Percentiles rank a stretch among this genome's conserved stretches.
Conservation (phyloP, 495 filamentous ascomycete species). For the Lophiostoma macrostomum region DNA sequence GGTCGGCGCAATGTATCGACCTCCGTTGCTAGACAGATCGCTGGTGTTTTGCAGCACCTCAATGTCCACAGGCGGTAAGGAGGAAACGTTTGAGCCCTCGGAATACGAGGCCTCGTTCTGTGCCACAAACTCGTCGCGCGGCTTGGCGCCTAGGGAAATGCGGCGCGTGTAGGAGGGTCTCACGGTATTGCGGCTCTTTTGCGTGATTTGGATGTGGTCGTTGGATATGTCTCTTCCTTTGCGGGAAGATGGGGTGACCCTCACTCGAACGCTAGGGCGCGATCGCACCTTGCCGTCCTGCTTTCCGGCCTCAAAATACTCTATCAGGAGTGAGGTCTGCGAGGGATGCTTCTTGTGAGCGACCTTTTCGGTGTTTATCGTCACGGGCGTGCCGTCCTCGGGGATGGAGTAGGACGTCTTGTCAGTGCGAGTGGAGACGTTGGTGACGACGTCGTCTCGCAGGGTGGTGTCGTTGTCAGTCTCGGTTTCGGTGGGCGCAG, state of each 20-base stretch:
- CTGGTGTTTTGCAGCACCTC: constrained; percentile 67
- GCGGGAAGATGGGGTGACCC: constrained; percentile 76
- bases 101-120: constrained; percentile 62
- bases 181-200: constrained; percentile 59
- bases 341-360: constrained; percentile 51
- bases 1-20: constrained; percentile 55
- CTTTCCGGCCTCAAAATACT: constrained; percentile 94
- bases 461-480: constrained; percentile 36
- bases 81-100: constrained; percentile 70
- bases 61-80: constrained; percentile 73
- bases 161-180: constrained; percentile 64
- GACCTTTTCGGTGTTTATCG: constrained; percentile 66
- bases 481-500: constrained; percentile 39
- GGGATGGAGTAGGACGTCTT: constrained; percentile 85
- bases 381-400: constrained; percentile 92
- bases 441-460: constrained; percentile 66
- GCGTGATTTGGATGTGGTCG: constrained; percentile 80
- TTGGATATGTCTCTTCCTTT: constrained; percentile 56
- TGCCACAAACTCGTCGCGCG: constrained; percentile 52
- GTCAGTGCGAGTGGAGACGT: constrained; percentile 74
- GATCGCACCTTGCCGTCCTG: constrained; percentile 51
- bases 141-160: constrained; percentile 56
- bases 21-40: constrained; percentile 55
- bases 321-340: constrained; percentile 92
- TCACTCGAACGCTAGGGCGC: constrained; percentile 89